phyloP scores from a whole-genome alignment of 1,284 basidiomycete genomes.

The Inonotus obliquus region DNA sequence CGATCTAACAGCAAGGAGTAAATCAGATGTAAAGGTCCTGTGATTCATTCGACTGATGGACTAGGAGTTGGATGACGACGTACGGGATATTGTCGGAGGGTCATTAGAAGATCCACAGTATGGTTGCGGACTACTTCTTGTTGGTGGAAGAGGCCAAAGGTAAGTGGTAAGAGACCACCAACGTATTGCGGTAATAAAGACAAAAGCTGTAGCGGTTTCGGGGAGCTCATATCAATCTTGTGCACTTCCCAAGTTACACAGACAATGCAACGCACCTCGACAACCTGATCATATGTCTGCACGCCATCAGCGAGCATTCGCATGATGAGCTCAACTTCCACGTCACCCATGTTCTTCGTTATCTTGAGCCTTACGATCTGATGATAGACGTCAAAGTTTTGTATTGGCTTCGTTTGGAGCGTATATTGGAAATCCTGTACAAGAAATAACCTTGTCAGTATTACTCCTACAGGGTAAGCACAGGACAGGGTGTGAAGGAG shows the following conservation, averaged over 20 bases:
- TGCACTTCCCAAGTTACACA: not conserved
- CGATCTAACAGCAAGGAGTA: constrained; percentile 64
- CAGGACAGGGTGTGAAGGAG: not conserved
- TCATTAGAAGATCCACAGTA: constrained; percentile 81
- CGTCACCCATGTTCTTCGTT: constrained; percentile 52
- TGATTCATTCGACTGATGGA: no score
- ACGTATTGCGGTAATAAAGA: constrained; percentile 72
- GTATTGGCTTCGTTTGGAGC: constrained; percentile 43
- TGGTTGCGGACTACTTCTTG: constrained; percentile 68
- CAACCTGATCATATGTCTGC: constrained; percentile 79
- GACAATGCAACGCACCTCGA: constrained; percentile 69
- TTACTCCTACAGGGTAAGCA: not conserved
- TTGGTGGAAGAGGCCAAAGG: constrained; percentile 89
- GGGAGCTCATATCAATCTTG: not conserved
- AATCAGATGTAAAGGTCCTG: no score
- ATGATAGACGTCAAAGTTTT: constrained; percentile 66
- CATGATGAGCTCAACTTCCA: constrained; percentile 75
- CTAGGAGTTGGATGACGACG: constrained; percentile 25
- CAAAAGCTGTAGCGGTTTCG: constrained; percentile 55
- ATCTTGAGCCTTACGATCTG: constrained; percentile 67
- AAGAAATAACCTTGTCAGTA: not conserved
- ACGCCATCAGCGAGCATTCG: constrained; percentile 65
- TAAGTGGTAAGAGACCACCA: constrained; percentile 82
- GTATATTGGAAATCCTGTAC: constrained; percentile 52
- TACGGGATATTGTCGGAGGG: constrained; percentile 72